A percentile compares a stretch with the other conserved stretches of the same genome.
These are phyloP conservation scores for Kondoa malvinella DNA, from an alignment of 768 basidiomycete species.

Conservation along the genomic window DNA sequence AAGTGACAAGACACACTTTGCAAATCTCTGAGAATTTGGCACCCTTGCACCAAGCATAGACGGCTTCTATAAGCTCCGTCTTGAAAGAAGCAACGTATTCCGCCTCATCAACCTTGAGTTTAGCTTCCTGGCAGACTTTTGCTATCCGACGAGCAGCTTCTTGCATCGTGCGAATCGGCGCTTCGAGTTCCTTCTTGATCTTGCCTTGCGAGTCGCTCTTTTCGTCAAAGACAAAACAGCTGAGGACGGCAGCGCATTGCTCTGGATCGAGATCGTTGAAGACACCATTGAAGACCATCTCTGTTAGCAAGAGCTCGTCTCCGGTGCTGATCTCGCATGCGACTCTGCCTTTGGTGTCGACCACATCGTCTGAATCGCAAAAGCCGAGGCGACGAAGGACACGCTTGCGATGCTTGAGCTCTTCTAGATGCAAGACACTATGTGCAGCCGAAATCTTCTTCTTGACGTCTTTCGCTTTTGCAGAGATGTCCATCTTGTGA, in stretches of 20 bases:
- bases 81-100: slow-evolving; percentile 95
- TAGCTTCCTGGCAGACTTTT: slow-evolving; percentile 88
- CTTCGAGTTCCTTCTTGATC: slow-evolving; percentile 81
- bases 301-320: slow-evolving; percentile 86
- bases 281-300: slow-evolving; percentile 89
- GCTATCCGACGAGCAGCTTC: slow-evolving; percentile 88
- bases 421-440: slow-evolving; percentile 85
- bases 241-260: slow-evolving; percentile 80
- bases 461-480: slow-evolving; percentile 57
- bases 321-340: slow-evolving; percentile 97
- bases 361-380: slow-evolving; percentile 72
- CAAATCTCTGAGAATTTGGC: slow-evolving; percentile 89
- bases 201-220: slow-evolving; percentile 81
- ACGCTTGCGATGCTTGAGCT: slow-evolving; percentile 85
- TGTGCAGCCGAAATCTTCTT: slow-evolving; percentile 76
- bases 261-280: slow-evolving; percentile 82
- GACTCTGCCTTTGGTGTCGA: slow-evolving; percentile 93
- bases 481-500: slow-evolving; percentile 53
- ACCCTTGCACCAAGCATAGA: slow-evolving; percentile 94
- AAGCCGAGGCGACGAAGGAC: slow-evolving; percentile 82
- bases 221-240: slow-evolving; percentile 94
- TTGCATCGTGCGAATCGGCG: slow-evolving; percentile 84
- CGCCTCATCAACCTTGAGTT: slow-evolving; percentile 71
- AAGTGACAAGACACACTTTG: slow-evolving; percentile 45
- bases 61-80: slow-evolving; percentile 95